Conservation (phyloP, 345 rosid genomes). For the Mercurialis annua region DNA sequence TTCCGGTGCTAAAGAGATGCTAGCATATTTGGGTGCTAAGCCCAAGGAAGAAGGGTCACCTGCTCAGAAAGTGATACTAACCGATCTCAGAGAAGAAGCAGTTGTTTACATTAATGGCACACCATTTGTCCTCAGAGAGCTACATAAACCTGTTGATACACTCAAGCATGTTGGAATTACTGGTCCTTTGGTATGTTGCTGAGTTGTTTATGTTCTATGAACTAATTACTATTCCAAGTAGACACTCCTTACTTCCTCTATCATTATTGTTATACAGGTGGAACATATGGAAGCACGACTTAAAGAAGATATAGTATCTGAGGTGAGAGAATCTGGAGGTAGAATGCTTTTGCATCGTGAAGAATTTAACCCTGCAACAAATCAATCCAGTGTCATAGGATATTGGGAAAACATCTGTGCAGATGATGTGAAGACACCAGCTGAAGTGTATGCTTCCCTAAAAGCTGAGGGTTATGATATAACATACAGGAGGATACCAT, state of each 20-base stretch:
- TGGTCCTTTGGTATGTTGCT: constrained; percentile 67
- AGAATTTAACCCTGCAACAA: constrained; percentile 67
- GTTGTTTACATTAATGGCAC: constrained; percentile 89
- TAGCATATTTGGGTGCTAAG: constrained; percentile 70
- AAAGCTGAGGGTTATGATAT: constrained; percentile 67
- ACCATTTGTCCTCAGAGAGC: constrained; percentile 87
- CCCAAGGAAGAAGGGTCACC: constrained; percentile 45
- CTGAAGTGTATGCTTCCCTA: constrained; percentile 80
- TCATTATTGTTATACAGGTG: constrained; percentile 48
- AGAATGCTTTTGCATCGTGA: constrained; percentile 93
- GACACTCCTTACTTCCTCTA: constrained; percentile 13
- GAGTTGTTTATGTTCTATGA: constrained; percentile 4
- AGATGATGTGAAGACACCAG: constrained; percentile 83
- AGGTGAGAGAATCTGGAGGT: constrained; percentile 67
- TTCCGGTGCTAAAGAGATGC: constrained; percentile 82
- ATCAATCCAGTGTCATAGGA: constrained; percentile 76
- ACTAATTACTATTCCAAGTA: not conserved
- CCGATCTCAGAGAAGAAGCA: constrained; percentile 92
- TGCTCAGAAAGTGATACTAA: constrained; percentile 56
- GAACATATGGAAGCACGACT: constrained; percentile 82
- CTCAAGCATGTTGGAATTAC: constrained; percentile 93
- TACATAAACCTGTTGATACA: constrained; percentile 85
- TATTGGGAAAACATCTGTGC: constrained; percentile 88
- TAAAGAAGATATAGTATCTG: constrained; percentile 85
- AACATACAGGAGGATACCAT: constrained; percentile 75